These are phyloP conservation scores for Leonotis leonurus DNA, from an alignment of 257 asterid genomes.

Conservation along the genomic window DNA sequence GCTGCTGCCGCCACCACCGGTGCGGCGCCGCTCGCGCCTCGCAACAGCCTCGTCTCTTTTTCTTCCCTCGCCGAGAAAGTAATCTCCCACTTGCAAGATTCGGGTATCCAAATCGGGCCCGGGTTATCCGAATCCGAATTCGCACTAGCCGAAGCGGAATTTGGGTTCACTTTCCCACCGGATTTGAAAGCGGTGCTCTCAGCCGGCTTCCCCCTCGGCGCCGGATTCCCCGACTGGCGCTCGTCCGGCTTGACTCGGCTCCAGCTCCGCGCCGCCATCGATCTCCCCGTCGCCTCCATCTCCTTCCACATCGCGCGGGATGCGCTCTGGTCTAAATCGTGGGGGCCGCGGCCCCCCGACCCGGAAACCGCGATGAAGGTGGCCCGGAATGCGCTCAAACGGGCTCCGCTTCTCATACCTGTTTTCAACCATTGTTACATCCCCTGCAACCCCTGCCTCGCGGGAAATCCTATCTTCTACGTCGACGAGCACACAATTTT, in stretches of 20 bases:
- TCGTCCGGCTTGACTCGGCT: conserved; percentile 61
- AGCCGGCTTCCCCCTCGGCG: conserved; percentile 74
- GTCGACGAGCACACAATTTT: conserved; percentile 70
- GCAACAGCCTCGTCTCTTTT: conserved; percentile 79
- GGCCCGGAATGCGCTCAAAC: conserved; percentile 69
- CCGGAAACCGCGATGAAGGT: conserved; percentile 69
- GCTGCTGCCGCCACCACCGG: conserved; percentile 64
- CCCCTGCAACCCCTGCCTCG: conserved; percentile 76
- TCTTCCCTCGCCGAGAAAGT: conserved; percentile 68
- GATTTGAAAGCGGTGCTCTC: conserved; percentile 77
- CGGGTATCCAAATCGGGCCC: conserved; percentile 49
- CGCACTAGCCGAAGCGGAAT: conserved; percentile 87
- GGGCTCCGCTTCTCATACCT: conserved; percentile 87
- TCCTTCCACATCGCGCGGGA: conserved; percentile 82
- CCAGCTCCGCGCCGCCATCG: conserved; percentile 76
- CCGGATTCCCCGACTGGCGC: conserved; percentile 96
- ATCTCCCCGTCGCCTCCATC: conserved; percentile 72
- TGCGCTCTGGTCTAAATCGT: conserved; percentile 76
- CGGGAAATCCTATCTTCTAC: conserved; percentile 88
- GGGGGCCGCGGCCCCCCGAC: conserved; percentile 74
- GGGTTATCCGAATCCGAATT: conserved; percentile 75
- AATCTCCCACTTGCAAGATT: conserved; percentile 48
- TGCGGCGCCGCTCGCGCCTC: conserved; percentile 75
- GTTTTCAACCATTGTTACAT: conserved; percentile 81
- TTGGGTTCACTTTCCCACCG: conserved; percentile 82